These are phyloP conservation scores for Trifolium subterraneum DNA, from an alignment of 306 rosid genomes.

Conservation along the genomic window DNA sequence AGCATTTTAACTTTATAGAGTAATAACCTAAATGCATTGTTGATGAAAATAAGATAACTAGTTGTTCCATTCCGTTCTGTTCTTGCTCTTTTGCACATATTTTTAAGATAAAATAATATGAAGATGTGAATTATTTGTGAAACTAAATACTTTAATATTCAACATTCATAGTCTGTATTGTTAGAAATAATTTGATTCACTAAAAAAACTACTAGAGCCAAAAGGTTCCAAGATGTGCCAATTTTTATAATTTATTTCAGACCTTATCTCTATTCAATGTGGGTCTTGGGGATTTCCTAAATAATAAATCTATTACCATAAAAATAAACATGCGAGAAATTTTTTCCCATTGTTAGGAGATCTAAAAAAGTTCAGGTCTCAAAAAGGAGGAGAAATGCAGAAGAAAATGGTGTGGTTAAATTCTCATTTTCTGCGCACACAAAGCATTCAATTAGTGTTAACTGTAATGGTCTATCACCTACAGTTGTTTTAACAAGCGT, in stretches of 20 bases:
- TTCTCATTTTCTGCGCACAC: neutral
- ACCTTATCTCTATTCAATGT: neutral
- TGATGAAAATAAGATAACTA: conserved; percentile 6
- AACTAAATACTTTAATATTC: conserved; percentile 3
- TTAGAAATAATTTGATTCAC: neutral
- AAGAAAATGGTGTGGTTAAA: conserved; percentile 26
- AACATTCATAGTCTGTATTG: conserved; percentile 4
- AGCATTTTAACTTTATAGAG: conserved; percentile 18
- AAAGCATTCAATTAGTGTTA: neutral
- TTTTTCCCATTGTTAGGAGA: conserved; percentile 1
- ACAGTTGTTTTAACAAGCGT: no score
- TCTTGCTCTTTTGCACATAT: conserved; percentile 24
- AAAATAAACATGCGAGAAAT: neutral
- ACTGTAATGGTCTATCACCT: no score
- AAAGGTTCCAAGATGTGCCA: conserved; percentile 8
- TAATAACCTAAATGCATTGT: conserved; percentile 21
- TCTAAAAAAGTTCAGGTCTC: conserved; percentile 12
- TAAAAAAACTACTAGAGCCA: conserved; percentile 1
- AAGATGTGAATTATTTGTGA: neutral
- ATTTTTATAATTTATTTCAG: neutral
- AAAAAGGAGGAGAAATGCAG: conserved; percentile 17
- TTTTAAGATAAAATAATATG: conserved; percentile 21
- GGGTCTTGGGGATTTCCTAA: neutral
- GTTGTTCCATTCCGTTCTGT: neutral
- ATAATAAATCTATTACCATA: neutral